Evolutionary conservation across 2,329 filamentous ascomycete genomes (phyloP).

Genomic region (Hypoxylon sp.): DNA sequence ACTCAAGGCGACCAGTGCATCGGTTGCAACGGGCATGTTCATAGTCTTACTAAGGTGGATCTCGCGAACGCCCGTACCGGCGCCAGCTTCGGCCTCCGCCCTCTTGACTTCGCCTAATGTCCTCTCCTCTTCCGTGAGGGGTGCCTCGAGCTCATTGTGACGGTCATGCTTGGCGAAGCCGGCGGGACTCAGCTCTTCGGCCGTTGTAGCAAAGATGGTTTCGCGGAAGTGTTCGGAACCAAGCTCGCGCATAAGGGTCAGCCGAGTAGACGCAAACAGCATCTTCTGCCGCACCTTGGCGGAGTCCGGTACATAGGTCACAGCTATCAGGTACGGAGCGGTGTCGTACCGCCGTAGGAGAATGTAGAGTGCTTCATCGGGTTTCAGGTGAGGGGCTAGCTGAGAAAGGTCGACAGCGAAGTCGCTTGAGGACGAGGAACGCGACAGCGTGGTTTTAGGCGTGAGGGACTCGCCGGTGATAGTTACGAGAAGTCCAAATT

Average conservation of each 20-base stretch:
- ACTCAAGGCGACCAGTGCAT: conserved; percentile 75
- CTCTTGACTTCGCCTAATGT: conserved; percentile 80
- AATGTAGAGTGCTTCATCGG: conserved; percentile 79
- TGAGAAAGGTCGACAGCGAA: conserved; percentile 76
- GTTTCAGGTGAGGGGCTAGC: conserved; percentile 74
- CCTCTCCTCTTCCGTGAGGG: conserved; percentile 84
- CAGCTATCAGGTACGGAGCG: conserved; percentile 73
- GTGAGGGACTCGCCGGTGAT: conserved; percentile 79
- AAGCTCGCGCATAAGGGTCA: conserved; percentile 82
- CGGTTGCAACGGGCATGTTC: conserved; percentile 72
- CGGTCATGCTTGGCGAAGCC: conserved; percentile 82
- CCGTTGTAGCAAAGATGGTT: conserved; percentile 79
- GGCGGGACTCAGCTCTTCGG: conserved; percentile 76
- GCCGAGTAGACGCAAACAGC: conserved; percentile 83
- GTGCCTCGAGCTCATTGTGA: conserved; percentile 75
- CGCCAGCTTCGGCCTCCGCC: conserved; percentile 80
- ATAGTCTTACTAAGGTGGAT: conserved; percentile 72
- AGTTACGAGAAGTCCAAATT: conserved; percentile 79
- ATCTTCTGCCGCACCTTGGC: conserved; percentile 89
- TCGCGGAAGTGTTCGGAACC: conserved; percentile 85
- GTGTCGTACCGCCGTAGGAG: conserved; percentile 78
- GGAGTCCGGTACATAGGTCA: conserved; percentile 84
- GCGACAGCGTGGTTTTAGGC: conserved; percentile 70
- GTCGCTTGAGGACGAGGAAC: conserved; percentile 65
- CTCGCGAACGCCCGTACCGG: conserved; percentile 73